Evolutionary conservation across 495 filamentous ascomycete genomes (phyloP).

Genomic region (Trichocladium uniseriatum): DNA sequence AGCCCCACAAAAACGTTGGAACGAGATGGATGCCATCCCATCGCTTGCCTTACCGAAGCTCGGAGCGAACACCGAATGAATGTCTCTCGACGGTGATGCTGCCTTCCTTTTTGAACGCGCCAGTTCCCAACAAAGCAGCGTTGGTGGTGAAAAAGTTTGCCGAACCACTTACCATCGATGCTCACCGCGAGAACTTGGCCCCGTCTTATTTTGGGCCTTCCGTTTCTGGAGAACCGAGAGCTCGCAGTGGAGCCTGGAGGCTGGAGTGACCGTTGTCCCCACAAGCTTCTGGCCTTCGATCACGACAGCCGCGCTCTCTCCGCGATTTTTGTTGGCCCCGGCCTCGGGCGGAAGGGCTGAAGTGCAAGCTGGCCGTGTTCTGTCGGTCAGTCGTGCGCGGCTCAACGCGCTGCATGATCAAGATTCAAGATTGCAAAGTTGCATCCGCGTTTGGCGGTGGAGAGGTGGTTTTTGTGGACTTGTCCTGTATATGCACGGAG

Average conservation of each 20-base stretch:
- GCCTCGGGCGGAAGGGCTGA: too few relatives aligned
- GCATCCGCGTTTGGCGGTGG: conserved; percentile 5
- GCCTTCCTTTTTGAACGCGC: too few relatives aligned
- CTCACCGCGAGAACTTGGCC: conserved; percentile 5
- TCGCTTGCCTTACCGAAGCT: conserved; percentile 1
- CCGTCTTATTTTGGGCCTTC: conserved; percentile 2
- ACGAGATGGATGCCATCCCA: too few relatives aligned
- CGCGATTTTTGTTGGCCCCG: neutral
- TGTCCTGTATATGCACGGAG: neutral
- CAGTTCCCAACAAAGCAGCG: too few relatives aligned
- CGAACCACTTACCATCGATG: too few relatives aligned
- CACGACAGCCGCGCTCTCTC: too few relatives aligned
- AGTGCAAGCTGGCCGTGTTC: neutral
- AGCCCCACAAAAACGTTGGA: too few relatives aligned
- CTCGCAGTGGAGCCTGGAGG: neutral
- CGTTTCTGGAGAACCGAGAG: neutral
- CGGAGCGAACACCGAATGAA: conserved; percentile 1
- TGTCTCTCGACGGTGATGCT: neutral
- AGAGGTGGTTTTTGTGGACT: too few relatives aligned
- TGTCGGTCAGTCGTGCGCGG: neutral
- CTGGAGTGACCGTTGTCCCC: neutral
- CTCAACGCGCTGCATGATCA: neutral
- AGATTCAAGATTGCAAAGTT: conserved; percentile 22
- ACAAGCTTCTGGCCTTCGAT: conserved; percentile 3
- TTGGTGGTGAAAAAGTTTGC: too few relatives aligned